Conservation (phyloP, 768 basidiomycete species). For the Lentinus tigrinus region DNA sequence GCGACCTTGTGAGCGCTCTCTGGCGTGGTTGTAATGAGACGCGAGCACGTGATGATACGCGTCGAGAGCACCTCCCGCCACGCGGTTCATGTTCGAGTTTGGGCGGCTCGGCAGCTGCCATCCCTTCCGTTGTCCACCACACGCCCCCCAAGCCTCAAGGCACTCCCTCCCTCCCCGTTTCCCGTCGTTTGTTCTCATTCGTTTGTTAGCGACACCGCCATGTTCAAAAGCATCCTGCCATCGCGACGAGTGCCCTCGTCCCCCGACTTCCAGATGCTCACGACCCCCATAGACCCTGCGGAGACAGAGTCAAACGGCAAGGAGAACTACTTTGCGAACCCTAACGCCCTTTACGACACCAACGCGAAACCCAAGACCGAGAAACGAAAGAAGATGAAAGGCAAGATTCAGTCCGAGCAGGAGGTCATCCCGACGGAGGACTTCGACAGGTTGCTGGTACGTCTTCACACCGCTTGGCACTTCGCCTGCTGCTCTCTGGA, state of each 20-base stretch:
- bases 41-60: slow-evolving; percentile 16
- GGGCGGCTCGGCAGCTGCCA: slow-evolving; percentile 5
- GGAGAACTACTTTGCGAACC: slow-evolving; percentile 58
- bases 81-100: slow-evolving; percentile 16
- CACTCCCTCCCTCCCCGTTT: slow-evolving; percentile 2
- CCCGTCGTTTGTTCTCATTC: not conserved
- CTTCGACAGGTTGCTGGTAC: slow-evolving; percentile 80
- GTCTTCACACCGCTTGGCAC: slow-evolving; percentile 25
- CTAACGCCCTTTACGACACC: slow-evolving; percentile 28
- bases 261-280: slow-evolving; percentile 74
- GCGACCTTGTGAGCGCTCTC: no score
- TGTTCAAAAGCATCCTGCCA: slow-evolving; percentile 83
- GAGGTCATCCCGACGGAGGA: slow-evolving; percentile 57
- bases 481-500: not conserved
- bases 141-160: not conserved
- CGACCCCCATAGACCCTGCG: slow-evolving; percentile 41
- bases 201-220: slow-evolving; percentile 27
- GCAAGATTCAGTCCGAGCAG: slow-evolving; percentile 34
- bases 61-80: not conserved
- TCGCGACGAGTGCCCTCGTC: slow-evolving; percentile 59
- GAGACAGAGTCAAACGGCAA: slow-evolving; percentile 46
- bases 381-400: slow-evolving; percentile 42
- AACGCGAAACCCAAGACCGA: slow-evolving; percentile 38
- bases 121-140: not conserved
- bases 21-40: slow-evolving; percentile 2